A percentile compares a stretch with the other conserved stretches of the same genome.
These are phyloP conservation scores for Sordariomycetes sp. DNA, from an alignment of 2,329 filamentous ascomycete species.

Conservation along the genomic window DNA sequence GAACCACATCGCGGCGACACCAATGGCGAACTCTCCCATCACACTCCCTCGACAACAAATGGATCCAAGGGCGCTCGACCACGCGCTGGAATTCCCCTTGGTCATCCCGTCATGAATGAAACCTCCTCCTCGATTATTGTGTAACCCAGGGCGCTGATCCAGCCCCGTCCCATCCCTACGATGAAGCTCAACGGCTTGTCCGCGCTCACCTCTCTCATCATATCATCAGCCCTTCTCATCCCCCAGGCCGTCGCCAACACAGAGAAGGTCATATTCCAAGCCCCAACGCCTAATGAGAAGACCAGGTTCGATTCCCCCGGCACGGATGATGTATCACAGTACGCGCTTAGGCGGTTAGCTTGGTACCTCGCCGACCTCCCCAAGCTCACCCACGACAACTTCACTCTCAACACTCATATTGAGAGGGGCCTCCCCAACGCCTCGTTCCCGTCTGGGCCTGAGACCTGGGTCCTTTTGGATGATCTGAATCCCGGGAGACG, in stretches of 20 bases:
- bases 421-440: slow-evolving; percentile 56
- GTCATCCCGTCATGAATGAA: neutral
- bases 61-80: neutral
- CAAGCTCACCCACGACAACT: slow-evolving; percentile 47
- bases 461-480: slow-evolving; percentile 73
- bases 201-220: slow-evolving; percentile 1
- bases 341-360: slow-evolving; percentile 12
- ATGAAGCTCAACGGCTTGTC: neutral
- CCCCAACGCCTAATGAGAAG: slow-evolving; percentile 55
- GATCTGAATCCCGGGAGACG: slow-evolving; percentile 58
- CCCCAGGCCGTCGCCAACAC: slow-evolving; percentile 52
- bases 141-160: neutral
- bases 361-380: slow-evolving; percentile 49
- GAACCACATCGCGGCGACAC: neutral
- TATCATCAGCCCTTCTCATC: slow-evolving; percentile 9
- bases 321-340: slow-evolving; percentile 40
- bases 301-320: slow-evolving; percentile 71
- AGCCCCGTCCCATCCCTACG: neutral
- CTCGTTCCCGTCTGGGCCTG: slow-evolving; percentile 39
- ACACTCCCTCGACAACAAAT: neutral
- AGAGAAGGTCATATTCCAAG: slow-evolving; percentile 85
- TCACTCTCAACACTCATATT: slow-evolving; percentile 51
- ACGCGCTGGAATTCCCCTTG: neutral
- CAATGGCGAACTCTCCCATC: neutral
- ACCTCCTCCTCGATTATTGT: neutral